These are phyloP conservation scores for Pugionium cornutum DNA, from an alignment of 345 rosid genomes.

Conservation along the genomic window DNA sequence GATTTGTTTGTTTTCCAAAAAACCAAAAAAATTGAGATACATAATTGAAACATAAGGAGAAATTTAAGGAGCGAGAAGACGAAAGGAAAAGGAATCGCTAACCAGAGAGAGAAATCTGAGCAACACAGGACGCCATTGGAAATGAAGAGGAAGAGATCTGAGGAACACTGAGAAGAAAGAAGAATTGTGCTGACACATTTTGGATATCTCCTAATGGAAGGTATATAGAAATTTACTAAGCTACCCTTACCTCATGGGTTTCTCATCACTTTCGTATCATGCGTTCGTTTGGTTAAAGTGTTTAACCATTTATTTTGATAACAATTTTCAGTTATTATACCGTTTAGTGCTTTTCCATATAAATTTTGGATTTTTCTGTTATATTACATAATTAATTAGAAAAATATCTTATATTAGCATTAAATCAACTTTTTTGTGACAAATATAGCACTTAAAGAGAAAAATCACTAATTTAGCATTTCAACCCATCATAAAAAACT, in stretches of 20 bases:
- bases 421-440: too few relatives aligned
- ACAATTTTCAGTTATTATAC: too few relatives aligned
- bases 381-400: too few relatives aligned
- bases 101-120: slow-evolving; percentile 40
- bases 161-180: slow-evolving; percentile 5
- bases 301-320: too few relatives aligned
- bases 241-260: slow-evolving; percentile 7
- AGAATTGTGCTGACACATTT: slow-evolving; percentile 18
- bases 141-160: slow-evolving; percentile 31
- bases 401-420: too few relatives aligned
- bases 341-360: too few relatives aligned
- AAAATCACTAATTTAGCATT: too few relatives aligned
- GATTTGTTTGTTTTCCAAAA: not conserved
- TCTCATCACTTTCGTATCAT: too few relatives aligned
- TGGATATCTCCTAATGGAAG: not conserved
- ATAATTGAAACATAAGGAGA: not conserved
- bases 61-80: not conserved
- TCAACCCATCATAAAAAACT: too few relatives aligned
- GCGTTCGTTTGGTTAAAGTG: too few relatives aligned
- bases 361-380: too few relatives aligned
- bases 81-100: not conserved
- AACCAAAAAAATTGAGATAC: not conserved
- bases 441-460: too few relatives aligned
- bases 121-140: slow-evolving; percentile 41
- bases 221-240: not conserved